phyloP scores from a whole-genome alignment of 108 stramenopile genomes.

The Cyclotella cryptica region DNA sequence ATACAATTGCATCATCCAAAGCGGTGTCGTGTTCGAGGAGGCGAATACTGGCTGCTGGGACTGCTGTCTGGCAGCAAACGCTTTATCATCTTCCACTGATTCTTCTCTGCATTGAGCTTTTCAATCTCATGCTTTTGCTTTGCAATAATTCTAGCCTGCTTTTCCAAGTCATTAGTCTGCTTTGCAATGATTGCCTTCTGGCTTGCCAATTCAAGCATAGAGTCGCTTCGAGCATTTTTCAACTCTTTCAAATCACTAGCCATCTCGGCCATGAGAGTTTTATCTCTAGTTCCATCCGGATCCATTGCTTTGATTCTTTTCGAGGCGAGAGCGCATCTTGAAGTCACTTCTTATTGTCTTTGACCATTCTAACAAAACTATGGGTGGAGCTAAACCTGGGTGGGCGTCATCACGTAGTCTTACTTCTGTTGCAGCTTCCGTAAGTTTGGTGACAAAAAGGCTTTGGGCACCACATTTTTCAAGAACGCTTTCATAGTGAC shows the following conservation, averaged over 20 bases:
- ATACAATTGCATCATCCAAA: too few species aligned
- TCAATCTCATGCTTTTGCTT: not conserved
- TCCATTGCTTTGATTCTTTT: slow-evolving; percentile 8
- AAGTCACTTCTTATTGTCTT: slow-evolving; percentile 1
- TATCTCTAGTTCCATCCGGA: not conserved
- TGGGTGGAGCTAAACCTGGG: not conserved
- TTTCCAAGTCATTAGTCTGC: not conserved
- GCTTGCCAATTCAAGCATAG: slow-evolving; percentile 3
- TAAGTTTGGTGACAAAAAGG: not conserved
- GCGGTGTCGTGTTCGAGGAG: too few species aligned
- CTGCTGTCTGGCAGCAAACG: too few species aligned
- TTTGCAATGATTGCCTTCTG: slow-evolving; percentile 7
- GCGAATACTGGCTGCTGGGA: too few species aligned
- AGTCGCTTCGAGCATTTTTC: not conserved
- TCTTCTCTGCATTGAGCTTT: not conserved
- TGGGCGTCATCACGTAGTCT: not conserved
- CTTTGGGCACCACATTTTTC: not conserved
- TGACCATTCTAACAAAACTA: not conserved
- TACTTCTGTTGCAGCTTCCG: not conserved
- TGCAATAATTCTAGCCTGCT: not conserved
- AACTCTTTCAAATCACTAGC: not conserved
- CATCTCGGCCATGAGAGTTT: not conserved
- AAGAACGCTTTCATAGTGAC: not conserved
- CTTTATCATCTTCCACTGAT: too few species aligned
- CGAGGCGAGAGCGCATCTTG: not conserved